phyloP scores from a whole-genome alignment of 2,329 filamentous ascomycete genomes.

The Xylariaceae sp. region DNA sequence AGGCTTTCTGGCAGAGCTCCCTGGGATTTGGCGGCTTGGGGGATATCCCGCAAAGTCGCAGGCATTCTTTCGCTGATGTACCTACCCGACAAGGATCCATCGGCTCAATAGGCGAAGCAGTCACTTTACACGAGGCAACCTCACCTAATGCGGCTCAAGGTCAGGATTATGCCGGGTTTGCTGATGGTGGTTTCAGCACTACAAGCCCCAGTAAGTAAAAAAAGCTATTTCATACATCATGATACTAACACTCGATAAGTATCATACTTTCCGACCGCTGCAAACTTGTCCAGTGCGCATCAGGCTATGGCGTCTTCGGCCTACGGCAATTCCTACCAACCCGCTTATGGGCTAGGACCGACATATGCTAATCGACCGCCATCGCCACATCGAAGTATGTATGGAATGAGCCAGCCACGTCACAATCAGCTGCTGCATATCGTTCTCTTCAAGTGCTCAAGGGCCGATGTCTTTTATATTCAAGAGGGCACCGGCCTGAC shows the following conservation, averaged over 20 bases:
- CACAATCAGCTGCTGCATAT: slow-evolving; percentile 75
- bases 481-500: slow-evolving; percentile 91
- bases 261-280: slow-evolving; percentile 34
- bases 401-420: slow-evolving; percentile 56
- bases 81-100: slow-evolving; percentile 61
- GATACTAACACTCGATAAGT: slow-evolving; percentile 27
- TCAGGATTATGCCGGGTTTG: slow-evolving; percentile 40
- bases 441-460: slow-evolving; percentile 92
- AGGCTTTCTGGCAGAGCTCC: slow-evolving; percentile 67
- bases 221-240: not conserved
- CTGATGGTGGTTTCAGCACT: slow-evolving; percentile 34
- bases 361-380: slow-evolving; percentile 47
- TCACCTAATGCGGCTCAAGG: slow-evolving; percentile 38
- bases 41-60: slow-evolving; percentile 67
- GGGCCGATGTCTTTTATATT: slow-evolving; percentile 95
- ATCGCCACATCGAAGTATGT: slow-evolving; percentile 60
- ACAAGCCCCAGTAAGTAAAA: slow-evolving; percentile 36
- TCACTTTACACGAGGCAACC: slow-evolving; percentile 41
- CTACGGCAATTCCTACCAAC: slow-evolving; percentile 40
- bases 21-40: slow-evolving; percentile 59
- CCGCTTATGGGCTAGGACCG: slow-evolving; percentile 41
- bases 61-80: slow-evolving; percentile 74
- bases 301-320: slow-evolving; percentile 33
- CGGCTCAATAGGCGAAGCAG: slow-evolving; percentile 53
- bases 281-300: slow-evolving; percentile 27